Evolutionary conservation across 2,329 filamentous ascomycete species (phyloP).

Genomic region (Phyllachora maydis): DNA sequence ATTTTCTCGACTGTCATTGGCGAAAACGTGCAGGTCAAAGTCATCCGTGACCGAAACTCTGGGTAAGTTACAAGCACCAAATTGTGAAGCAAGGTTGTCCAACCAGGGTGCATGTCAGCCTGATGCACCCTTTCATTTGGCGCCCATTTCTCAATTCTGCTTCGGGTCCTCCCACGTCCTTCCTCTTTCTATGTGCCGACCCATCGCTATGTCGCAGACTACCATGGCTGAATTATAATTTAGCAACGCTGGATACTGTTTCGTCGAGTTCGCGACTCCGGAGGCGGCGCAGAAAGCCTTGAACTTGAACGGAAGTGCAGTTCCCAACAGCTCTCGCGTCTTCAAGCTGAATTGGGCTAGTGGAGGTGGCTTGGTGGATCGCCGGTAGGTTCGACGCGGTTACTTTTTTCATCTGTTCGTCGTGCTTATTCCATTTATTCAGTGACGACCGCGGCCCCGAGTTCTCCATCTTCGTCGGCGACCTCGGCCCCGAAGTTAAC

Average conservation of each 20-base stretch:
- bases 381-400: constrained; percentile 52
- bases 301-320: constrained; percentile 67
- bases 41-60: constrained; percentile 98
- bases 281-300: constrained; percentile 84
- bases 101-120: too few species aligned
- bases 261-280: constrained; percentile 74
- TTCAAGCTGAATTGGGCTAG: constrained; percentile 99
- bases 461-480: constrained; percentile 93
- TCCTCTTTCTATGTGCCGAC: neutral
- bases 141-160: too few species aligned
- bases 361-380: constrained; percentile 83
- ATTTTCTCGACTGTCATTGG: constrained; percentile 77
- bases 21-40: constrained; percentile 94
- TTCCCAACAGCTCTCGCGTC: constrained; percentile 82
- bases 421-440: constrained; percentile 11
- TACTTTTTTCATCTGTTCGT: too few species aligned
- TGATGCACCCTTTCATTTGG: too few species aligned
- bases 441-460: constrained; percentile 93
- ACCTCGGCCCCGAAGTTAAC: constrained; percentile 94
- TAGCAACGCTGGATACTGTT: constrained; percentile 96
- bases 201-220: constrained; percentile 5
- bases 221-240: too few species aligned
- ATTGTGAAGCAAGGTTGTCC: too few species aligned
- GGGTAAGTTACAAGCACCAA: too few species aligned
- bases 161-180: too few species aligned